A percentile compares a stretch with the other conserved stretches of the same genome.
Evolutionary conservation across 352 stramenopile species (phyloP).

Genomic region (Globisporangium okanoganense): DNA sequence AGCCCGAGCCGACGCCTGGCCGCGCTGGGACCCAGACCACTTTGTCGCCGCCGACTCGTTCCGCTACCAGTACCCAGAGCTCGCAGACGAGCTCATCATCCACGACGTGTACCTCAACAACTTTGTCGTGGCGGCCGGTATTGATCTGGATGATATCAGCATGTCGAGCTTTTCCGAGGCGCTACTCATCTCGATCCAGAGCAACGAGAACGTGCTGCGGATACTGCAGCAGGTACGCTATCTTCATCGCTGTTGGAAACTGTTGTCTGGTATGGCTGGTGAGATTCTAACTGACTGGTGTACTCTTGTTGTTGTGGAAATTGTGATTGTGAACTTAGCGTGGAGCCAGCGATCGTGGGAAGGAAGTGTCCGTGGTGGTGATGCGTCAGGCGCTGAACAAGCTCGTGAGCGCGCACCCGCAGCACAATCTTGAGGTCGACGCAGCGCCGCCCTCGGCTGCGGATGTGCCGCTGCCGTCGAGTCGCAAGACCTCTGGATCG

Average conservation of each 20-base stretch:
- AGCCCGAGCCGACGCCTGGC: slow-evolving; percentile 48
- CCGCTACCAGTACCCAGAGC: slow-evolving; percentile 77
- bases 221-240: slow-evolving; percentile 57
- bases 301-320: background rate
- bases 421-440: slow-evolving; percentile 74
- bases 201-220: slow-evolving; percentile 74
- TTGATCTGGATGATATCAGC: slow-evolving; percentile 67
- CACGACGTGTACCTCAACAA: slow-evolving; percentile 83
- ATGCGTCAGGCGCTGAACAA: slow-evolving; percentile 79
- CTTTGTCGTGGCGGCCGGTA: slow-evolving; percentile 51
- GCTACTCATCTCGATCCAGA: slow-evolving; percentile 80
- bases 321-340: slow-evolving; percentile 21
- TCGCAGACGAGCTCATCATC: slow-evolving; percentile 70
- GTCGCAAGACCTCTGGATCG: slow-evolving; percentile 16
- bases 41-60: slow-evolving; percentile 86
- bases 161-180: slow-evolving; percentile 75
- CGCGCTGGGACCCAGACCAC: slow-evolving; percentile 77
- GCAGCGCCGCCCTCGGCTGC: slow-evolving; percentile 11
- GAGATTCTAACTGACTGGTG: background rate
- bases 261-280: background rate
- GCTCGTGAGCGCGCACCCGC: slow-evolving; percentile 64
- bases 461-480: slow-evolving; percentile 19
- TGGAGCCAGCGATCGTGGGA: slow-evolving; percentile 48
- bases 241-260: background rate
- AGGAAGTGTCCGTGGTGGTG: slow-evolving; percentile 51